Evolutionary conservation across 139 green algal species (phyloP).

Genomic region (Chlorella sp.): DNA sequence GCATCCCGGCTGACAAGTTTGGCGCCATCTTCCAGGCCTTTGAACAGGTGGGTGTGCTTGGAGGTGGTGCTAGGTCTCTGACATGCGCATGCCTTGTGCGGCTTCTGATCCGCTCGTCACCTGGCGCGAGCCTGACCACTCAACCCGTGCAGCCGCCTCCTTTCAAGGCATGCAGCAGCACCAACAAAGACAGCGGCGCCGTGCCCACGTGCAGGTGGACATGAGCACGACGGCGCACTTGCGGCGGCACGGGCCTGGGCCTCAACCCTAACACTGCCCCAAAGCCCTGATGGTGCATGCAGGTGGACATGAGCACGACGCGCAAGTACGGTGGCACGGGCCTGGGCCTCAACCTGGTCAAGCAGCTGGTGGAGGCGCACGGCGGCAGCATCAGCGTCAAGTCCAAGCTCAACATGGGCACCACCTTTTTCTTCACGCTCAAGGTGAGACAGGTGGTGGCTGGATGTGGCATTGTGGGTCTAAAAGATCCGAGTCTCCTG

Average conservation of each 20-base stretch:
- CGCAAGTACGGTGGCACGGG: conserved; percentile 72
- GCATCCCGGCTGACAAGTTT: too few species aligned
- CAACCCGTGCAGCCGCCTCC: too few species aligned
- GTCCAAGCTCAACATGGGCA: conserved; percentile 28
- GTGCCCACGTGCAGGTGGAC: too few species aligned
- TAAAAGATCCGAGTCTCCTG: too few species aligned
- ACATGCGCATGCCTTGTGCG: too few species aligned
- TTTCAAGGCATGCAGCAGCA: too few species aligned
- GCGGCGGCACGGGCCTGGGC: conserved; percentile 69
- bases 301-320: conserved; percentile 65
- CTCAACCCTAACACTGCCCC: conserved; percentile 29
- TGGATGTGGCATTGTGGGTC: too few species aligned
- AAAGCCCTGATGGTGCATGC: too few species aligned
- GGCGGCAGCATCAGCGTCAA: conserved; percentile 28
- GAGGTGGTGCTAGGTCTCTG: too few species aligned
- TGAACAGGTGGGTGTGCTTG: conserved; percentile 30
- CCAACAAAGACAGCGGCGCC: too few species aligned
- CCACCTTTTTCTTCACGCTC: conserved; percentile 47
- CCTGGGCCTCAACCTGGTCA: conserved; percentile 57
- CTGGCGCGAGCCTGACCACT: too few species aligned
- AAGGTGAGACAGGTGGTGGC: conserved; percentile 11
- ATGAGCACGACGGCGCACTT: conserved; percentile 57
- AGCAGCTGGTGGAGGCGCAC: conserved; percentile 56
- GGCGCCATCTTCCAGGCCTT: conserved; percentile 43
- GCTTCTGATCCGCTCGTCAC: too few species aligned